Percentiles rank a stretch among this genome's conserved stretches.
Conservation (phyloP, 2,329 filamentous ascomycete genomes). For the Diplodia corticola region DNA sequence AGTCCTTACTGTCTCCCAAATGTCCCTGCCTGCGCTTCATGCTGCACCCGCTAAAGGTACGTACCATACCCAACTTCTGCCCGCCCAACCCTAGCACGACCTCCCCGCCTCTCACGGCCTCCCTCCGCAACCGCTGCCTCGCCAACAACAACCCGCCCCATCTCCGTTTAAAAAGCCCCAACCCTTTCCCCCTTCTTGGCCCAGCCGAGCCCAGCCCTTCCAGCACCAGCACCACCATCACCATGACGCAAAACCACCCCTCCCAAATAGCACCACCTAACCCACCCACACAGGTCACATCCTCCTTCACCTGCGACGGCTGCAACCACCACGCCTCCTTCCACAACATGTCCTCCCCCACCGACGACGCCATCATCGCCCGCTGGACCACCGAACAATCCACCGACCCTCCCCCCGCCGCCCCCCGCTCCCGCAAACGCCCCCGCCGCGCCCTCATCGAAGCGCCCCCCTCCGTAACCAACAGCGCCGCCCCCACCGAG, state of each 20-base stretch:
- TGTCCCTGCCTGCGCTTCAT: slow-evolving; percentile 59
- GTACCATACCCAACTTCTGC: not conserved
- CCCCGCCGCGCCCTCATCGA: slow-evolving; percentile 13
- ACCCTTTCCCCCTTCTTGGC: not conserved
- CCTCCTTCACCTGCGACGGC: slow-evolving; percentile 57
- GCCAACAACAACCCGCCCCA: not conserved
- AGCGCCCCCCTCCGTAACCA: not conserved
- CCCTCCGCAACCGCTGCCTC: not conserved
- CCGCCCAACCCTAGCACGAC: not conserved
- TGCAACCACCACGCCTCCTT: slow-evolving; percentile 58
- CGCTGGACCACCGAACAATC: slow-evolving; percentile 40
- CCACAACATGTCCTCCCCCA: slow-evolving; percentile 54
- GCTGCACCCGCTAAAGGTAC: slow-evolving; percentile 57
- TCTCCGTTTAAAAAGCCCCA: not conserved
- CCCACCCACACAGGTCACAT: slow-evolving; percentile 39
- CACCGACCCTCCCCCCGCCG: not conserved
- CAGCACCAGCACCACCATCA: not conserved
- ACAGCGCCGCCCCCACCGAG: not conserved
- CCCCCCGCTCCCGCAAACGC: slow-evolving; percentile 1
- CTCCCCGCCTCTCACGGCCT: not conserved
- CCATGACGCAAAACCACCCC: too few species aligned
- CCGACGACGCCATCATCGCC: slow-evolving; percentile 49
- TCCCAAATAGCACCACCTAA: not conserved
- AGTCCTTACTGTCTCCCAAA: slow-evolving; percentile 40
- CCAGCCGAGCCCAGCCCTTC: not conserved